Evolutionary conservation across 441 rosid species (phyloP), one percentile per base, ranked within the genome.

Genomic region (Euphorbia schlechtendalii): DNA sequence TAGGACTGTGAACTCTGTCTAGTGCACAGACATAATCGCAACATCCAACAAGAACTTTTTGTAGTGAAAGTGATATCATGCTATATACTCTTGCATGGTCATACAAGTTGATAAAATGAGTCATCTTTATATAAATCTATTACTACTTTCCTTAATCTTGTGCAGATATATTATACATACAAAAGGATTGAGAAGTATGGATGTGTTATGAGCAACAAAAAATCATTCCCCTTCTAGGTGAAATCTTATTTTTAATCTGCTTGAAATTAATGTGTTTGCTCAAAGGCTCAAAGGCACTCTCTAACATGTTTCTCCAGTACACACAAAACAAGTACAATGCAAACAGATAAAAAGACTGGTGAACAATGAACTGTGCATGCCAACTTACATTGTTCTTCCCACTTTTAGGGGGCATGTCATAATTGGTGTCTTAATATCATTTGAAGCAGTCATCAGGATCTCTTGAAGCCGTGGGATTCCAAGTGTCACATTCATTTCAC

Each of bases 401-500:
- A 74, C 77, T 28, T 61, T 74, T 75, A 95, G 79, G 46, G 98
- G 99, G 78, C 98, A 92, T 20, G 95, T 89, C 96, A 95, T 88
- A 41, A 92, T 82, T 28, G 99, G 99, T 68, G 98, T 89, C 76
- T 80, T 88, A 63, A 95, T 89, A 65, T 89, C 79, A 69, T 38
- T 75, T 11, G 99, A 80, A 70, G 99, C 99, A 46, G 87, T 83
- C 93, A 87, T 95, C 82, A 95, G 75, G 71, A 95, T 95, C 82
- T 95, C 99, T 76, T 95, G 98, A 59, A 95, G 82, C 61, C 97
- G 99, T 17, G 98, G 98, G 54, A 92, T 88, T 61, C 99, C 98
- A 55, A 95, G 92, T 20, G 98, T 92, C 64, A 95, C 99, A 77
- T 95, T 92, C 98, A 88, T 88, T 82, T 92, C 99, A 78, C 99